Conservation (phyloP, 2,329 filamentous ascomycete genomes). For the Talaromyces sp. region DNA sequence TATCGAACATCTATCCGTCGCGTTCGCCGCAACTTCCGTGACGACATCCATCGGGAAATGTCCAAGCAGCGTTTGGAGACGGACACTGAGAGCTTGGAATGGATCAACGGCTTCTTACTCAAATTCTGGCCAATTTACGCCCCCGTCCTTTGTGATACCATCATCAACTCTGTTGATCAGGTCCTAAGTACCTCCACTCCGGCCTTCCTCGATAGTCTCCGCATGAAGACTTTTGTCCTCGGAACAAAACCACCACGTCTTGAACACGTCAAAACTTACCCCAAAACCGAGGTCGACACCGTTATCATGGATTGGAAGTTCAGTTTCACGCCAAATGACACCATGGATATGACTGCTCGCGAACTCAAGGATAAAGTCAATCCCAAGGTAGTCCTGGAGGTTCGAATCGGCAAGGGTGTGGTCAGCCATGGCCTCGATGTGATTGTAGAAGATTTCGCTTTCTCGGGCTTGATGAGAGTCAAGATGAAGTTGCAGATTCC, state of each 20-base stretch:
- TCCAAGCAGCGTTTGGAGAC: conserved; percentile 81
- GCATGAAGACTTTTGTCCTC: conserved; percentile 87
- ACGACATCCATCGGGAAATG: conserved; percentile 87
- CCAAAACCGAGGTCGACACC: conserved; percentile 88
- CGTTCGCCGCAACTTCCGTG: conserved; percentile 89
- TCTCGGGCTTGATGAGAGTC: conserved; percentile 89
- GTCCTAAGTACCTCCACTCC: conserved; percentile 90
- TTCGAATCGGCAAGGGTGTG: conserved; percentile 90
- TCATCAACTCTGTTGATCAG: conserved; percentile 92
- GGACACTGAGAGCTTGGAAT: conserved; percentile 88
- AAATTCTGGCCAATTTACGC: conserved; percentile 99
- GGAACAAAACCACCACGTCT: conserved; percentile 92
- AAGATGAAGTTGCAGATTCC: conserved; percentile 96
- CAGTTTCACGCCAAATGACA: conserved; percentile 96
- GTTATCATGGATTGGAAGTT: conserved; percentile 99
- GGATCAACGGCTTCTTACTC: conserved; percentile 97
- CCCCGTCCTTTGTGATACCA: conserved; percentile 83
- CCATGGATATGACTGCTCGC: conserved; percentile 78
- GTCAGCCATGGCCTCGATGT: conserved; percentile 96
- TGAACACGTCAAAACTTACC: conserved; percentile 98
- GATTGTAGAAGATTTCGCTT: conserved; percentile 97
- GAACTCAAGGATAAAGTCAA: conserved; percentile 96
- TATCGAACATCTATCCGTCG: conserved; percentile 92
- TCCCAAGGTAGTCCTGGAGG: conserved; percentile 91
- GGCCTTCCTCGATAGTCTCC: conserved; percentile 85